Base-by-base conservation (phyloP, 1,284 basidiomycete genomes). In the Inonotus hispidus region DNA sequence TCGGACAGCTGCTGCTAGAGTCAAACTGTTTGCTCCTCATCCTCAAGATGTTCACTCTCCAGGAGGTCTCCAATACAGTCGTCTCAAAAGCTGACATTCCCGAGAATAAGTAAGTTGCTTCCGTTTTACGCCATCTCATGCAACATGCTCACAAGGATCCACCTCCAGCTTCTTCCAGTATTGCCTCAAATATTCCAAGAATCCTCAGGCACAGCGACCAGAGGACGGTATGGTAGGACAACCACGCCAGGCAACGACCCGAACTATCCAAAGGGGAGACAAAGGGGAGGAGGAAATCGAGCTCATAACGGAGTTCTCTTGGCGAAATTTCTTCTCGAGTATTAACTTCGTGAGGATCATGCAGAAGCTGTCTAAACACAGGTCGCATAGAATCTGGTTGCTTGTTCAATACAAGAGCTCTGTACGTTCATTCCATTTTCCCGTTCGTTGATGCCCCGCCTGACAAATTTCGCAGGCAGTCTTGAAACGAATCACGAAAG, bases 271-370 rank as follows among this genome's bases (percentile, higher is more conserved):
- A 21, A 90, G 88, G 66, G 88, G 87, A 46, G 81, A 85, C 67
- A 82, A 77, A 68, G 82, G 83, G 27, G 87, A 92, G 58, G 92
- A 94, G 68, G 95, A 97, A 66, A 78, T 97, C 29, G 95, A 98
- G 69, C 79, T 97, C 69, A 81, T 98, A 59, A 90, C 88, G 19
- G 94, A 98, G 54, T 99, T 93, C 73, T 97, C 94, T 3, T 99
- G 96, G 95, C 80, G 97, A 59, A 99, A 99, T 75, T 98, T 99
- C 74, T 99, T 98, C 75, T 86, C 94, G 8, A 88, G 89, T n/a
- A 96, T 98, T 76, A 98, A 98, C 73, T 98, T 98, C 71, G 92
- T 96, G 27, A 95, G 95, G 71, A 93, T 99, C 66, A 88, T 99
- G 83, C 97, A 99, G 73, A 98, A 98, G 75, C 74, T 99, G 65